Evolutionary conservation across 2,329 filamentous ascomycete genomes (phyloP).

Genomic region (Colletotrichum truncatum): DNA sequence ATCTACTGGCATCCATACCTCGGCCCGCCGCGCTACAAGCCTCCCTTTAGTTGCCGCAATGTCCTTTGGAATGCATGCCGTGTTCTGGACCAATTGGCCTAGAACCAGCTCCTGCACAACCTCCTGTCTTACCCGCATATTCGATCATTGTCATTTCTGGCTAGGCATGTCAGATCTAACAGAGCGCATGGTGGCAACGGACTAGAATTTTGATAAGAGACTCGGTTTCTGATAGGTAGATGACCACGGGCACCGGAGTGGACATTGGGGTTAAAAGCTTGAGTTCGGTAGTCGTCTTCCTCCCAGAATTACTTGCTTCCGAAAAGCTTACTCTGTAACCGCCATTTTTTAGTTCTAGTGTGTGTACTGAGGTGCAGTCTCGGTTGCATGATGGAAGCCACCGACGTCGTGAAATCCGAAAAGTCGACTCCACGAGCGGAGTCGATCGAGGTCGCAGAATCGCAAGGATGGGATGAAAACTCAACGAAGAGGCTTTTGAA

Average conservation of each 20-base stretch:
- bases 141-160: background rate
- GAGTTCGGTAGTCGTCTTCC: conserved; percentile 1
- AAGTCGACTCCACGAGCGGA: conserved; percentile 2
- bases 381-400: background rate
- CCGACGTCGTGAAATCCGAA: background rate
- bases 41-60: background rate
- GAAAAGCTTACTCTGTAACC: background rate
- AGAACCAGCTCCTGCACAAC: background rate
- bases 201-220: conserved; percentile 16
- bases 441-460: conserved; percentile 18
- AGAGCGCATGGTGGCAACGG: background rate
- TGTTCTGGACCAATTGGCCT: conserved; percentile 13
- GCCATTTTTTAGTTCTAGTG: background rate
- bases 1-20: background rate
- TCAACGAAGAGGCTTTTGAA: conserved; percentile 52
- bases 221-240: background rate
- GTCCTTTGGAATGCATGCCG: conserved; percentile 2
- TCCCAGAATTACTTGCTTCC: background rate
- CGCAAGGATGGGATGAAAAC: conserved; percentile 33
- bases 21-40: background rate
- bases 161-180: background rate
- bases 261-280: conserved; percentile 22
- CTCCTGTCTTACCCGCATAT: conserved; percentile 17
- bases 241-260: background rate
- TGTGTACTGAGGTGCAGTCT: background rate